Evolutionary conservation across 2,329 filamentous ascomycete genomes (phyloP).

Genomic region (Calonectria ilicicola): DNA sequence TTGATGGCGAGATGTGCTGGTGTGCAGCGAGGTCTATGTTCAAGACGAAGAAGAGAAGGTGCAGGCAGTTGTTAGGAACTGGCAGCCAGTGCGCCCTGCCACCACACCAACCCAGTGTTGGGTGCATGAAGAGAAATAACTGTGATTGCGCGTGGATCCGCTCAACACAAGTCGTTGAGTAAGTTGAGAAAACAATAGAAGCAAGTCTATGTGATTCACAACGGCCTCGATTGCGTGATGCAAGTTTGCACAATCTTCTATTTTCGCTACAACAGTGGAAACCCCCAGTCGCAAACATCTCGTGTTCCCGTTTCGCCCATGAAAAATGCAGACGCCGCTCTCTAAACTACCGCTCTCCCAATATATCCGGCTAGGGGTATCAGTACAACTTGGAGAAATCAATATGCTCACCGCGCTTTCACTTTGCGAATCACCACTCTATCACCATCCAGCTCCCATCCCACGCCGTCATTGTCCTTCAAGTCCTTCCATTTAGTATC

Average conservation of each 20-base stretch:
- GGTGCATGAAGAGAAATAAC: not conserved
- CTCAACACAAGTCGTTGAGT: not conserved
- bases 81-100: not conserved
- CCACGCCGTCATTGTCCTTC: slow-evolving; percentile 76
- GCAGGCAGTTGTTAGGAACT: not conserved
- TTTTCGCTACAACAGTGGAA: not conserved
- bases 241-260: not conserved
- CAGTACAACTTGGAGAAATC: slow-evolving; percentile 12
- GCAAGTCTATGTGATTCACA: not conserved
- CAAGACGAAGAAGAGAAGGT: not conserved
- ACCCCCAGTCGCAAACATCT: not conserved
- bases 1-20: not conserved
- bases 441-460: slow-evolving; percentile 83
- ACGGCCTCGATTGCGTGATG: not conserved
- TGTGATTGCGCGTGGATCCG: not conserved
- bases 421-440: slow-evolving; percentile 80
- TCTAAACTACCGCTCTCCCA: slow-evolving; percentile 17
- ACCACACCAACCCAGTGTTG: not conserved
- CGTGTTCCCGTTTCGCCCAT: not conserved
- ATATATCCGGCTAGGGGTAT: slow-evolving; percentile 16
- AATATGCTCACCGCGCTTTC: slow-evolving; percentile 51
- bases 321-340: slow-evolving; percentile 9
- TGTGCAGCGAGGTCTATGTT: not conserved
- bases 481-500: slow-evolving; percentile 80
- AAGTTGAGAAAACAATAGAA: not conserved